Evolutionary conservation across 2,329 filamentous ascomycete species (phyloP).

Genomic region (Ascomycota sp.): DNA sequence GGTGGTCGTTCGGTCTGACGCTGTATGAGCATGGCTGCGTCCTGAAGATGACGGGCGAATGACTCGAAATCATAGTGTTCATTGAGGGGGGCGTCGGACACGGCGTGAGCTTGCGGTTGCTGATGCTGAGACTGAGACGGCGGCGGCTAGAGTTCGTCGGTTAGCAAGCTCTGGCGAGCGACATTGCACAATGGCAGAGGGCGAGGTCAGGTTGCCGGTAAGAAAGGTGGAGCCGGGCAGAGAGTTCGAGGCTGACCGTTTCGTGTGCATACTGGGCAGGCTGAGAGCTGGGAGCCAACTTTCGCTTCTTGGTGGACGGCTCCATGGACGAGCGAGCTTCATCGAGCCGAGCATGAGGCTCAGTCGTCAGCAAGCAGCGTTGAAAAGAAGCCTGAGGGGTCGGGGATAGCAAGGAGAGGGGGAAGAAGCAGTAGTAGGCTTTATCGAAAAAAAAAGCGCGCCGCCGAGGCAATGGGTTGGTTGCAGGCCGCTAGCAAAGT

Average conservation of each 20-base stretch:
- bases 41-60: slow-evolving; percentile 46
- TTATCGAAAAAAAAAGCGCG: too few species aligned
- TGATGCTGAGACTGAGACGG: slow-evolving; percentile 1
- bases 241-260: slow-evolving; percentile 11
- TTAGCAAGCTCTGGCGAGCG: neutral
- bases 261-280: slow-evolving; percentile 13
- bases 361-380: too few species aligned
- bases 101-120: slow-evolving; percentile 13
- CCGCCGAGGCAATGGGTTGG: too few species aligned
- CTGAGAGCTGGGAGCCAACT: slow-evolving; percentile 19
- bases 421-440: too few species aligned
- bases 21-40: slow-evolving; percentile 47
- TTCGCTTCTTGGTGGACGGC: slow-evolving; percentile 21
- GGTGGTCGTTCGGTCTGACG: slow-evolving; percentile 37
- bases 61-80: slow-evolving; percentile 44
- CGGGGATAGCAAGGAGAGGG: too few species aligned
- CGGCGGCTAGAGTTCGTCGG: neutral
- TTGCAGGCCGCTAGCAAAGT: too few species aligned
- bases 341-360: too few species aligned
- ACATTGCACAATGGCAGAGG: neutral
- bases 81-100: slow-evolving; percentile 18
- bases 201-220: too few species aligned
- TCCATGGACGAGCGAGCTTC: too few species aligned
- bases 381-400: too few species aligned
- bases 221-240: too few species aligned